Evolutionary conservation across 306 rosid species (phyloP), one percentile per base, ranked within the genome.

Genomic region (Canavalia ensiformis): DNA sequence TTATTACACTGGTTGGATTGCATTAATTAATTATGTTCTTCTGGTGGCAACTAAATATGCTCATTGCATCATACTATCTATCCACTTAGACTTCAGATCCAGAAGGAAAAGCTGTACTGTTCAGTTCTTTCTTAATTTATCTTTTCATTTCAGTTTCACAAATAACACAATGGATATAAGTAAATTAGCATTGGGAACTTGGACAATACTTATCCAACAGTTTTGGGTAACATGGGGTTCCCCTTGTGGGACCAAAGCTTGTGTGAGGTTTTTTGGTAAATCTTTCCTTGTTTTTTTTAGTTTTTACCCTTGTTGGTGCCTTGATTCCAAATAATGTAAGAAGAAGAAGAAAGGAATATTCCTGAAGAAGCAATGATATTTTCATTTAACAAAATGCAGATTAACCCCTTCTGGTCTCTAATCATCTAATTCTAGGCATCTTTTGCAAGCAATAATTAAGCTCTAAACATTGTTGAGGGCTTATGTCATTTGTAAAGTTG

Each of bases 271-370:
- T 10, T 31, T 6, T 13, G 0, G 6, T 41, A 65, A 30, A 60
- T 80, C n/a, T 54, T 54, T 31, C 2, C 11, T 12, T 55, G 10
- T 46, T 30, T 18, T 34, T 30, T 18, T 44, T 39, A 9, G 5
- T 45, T 75, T 75, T 77, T 69, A 44, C 9, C 74, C 18, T 54
- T 45, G 31, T 37, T 13, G 10, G 50, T 57, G 42, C 8, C 30
- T 51, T 8, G 31, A 55, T 68, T 46, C 37, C 55, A 25, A 64
- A 75, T 46, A 56, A 42, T 57, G 56, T 46, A 18, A 63, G 60
- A 82, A 59, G 78, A 59, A 52, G 75, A 58, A 65, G 58, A 35
- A 65, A 78, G 63, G 90, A 83, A 88, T 86, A 88, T 89, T 84
- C 87, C 54, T 37, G 37, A 51, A 76, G 45, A 77, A 77, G 69